Conservation (phyloP, 768 basidiomycete species). For the Termitomyces sp. region DNA sequence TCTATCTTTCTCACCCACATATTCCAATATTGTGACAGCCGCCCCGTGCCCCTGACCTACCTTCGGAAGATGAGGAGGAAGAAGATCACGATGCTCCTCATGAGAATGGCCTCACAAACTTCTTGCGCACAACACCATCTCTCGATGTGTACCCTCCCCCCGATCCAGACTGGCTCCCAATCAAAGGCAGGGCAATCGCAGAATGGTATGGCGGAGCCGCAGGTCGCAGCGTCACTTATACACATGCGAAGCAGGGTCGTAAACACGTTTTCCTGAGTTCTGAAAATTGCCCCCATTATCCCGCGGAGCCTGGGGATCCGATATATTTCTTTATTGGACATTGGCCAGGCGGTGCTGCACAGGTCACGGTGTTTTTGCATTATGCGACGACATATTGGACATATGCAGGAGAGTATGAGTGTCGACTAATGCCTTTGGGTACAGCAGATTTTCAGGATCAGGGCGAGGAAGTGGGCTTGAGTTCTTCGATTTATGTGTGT, state of each 20-base stretch:
- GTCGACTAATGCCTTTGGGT: background rate
- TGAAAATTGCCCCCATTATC: background rate
- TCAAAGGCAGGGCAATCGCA: background rate
- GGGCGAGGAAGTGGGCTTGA: background rate
- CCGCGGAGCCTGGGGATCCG: background rate
- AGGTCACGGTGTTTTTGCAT: constrained; percentile 1
- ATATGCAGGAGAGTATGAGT: constrained; percentile 2
- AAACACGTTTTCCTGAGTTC: background rate
- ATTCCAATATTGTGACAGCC: no score
- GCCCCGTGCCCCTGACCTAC: no score
- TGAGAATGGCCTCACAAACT: no score
- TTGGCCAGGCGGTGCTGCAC: background rate
- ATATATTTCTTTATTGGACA: background rate
- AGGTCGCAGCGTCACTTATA: background rate
- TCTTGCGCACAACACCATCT: no score
- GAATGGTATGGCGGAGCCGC: background rate
- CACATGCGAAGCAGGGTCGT: background rate
- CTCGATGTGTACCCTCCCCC: background rate
- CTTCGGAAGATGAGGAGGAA: no score
- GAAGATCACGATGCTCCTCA: no score
- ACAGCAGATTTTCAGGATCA: background rate
- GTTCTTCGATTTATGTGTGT: background rate
- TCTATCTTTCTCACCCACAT: no score
- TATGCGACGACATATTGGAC: background rate
- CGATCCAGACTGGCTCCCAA: background rate